Conservation (phyloP, 257 asterid genomes). For the Solanum rostratum region DNA sequence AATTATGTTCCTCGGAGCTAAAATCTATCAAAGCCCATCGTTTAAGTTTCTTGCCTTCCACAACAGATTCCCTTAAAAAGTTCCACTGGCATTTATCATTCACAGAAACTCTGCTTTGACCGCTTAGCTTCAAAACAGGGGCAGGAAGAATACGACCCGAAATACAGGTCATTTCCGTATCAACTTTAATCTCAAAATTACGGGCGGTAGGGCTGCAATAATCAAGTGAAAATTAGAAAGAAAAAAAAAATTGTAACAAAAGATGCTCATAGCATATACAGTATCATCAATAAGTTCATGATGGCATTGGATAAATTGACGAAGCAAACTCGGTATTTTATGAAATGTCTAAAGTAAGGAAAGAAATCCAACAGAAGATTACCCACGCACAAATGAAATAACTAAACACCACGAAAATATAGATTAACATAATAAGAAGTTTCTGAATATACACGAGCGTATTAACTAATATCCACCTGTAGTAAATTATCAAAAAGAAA, state of each 20-base stretch:
- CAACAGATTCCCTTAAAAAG: constrained; percentile 31
- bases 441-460: background rate
- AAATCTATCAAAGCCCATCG: constrained; percentile 68
- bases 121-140: constrained; percentile 43
- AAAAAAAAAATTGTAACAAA: background rate
- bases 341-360: background rate
- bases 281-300: background rate
- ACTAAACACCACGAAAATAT: background rate
- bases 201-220: constrained; percentile 16
- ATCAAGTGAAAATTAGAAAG: background rate
- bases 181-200: constrained; percentile 34
- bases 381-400: background rate
- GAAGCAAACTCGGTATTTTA: background rate
- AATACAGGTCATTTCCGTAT: constrained; percentile 37
- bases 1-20: background rate
- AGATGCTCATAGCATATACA: background rate
- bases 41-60: constrained; percentile 28
- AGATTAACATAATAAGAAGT: background rate
- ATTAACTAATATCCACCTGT: background rate
- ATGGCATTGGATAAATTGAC: background rate
- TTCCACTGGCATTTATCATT: constrained; percentile 52
- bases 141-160: constrained; percentile 44
- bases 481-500: background rate
- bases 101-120: constrained; percentile 19
- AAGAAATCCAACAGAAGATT: background rate